Evolutionary conservation across 1,284 basidiomycete species (phyloP).

Genomic region (Hortiboletus rubellus): DNA sequence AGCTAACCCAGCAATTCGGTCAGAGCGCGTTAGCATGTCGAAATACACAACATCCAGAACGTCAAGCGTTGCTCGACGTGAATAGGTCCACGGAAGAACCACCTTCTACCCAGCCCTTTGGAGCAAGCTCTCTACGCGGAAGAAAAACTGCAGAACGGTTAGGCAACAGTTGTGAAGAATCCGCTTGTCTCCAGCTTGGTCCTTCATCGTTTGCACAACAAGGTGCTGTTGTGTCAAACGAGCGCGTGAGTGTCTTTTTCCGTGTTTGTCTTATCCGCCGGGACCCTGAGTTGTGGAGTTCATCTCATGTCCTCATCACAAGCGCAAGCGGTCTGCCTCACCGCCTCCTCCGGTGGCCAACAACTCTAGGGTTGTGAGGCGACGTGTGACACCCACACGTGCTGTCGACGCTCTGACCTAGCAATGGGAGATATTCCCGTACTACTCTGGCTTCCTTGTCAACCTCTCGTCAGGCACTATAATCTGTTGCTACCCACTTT

Average conservation of each 20-base stretch:
- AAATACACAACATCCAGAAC: constrained; percentile 1
- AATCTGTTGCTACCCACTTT: neutral
- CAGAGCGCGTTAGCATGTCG: constrained; percentile 23
- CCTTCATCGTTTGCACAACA: constrained; percentile 27
- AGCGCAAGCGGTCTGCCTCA: constrained; percentile 19
- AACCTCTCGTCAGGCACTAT: neutral
- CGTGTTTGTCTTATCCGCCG: neutral
- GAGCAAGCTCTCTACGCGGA: constrained; percentile 37
- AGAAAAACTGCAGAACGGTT: neutral
- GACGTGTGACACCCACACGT: constrained; percentile 8
- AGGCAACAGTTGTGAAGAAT: neutral
- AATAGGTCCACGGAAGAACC: constrained; percentile 8
- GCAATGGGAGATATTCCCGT: neutral
- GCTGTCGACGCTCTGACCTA: neutral
- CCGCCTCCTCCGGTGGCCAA: neutral
- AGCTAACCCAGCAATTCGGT: constrained; percentile 37
- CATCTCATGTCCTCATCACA: neutral
- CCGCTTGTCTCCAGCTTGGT: neutral
- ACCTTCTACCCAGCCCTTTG: constrained; percentile 44
- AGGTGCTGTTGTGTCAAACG: constrained; percentile 1
- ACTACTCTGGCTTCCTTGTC: neutral
- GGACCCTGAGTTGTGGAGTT: neutral
- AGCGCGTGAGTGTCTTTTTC: constrained; percentile 14
- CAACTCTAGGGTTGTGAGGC: constrained; percentile 12
- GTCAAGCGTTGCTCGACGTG: neutral